Conservation (phyloP, 2,329 filamentous ascomycete species). For the Leptographium lundbergii region DNA sequence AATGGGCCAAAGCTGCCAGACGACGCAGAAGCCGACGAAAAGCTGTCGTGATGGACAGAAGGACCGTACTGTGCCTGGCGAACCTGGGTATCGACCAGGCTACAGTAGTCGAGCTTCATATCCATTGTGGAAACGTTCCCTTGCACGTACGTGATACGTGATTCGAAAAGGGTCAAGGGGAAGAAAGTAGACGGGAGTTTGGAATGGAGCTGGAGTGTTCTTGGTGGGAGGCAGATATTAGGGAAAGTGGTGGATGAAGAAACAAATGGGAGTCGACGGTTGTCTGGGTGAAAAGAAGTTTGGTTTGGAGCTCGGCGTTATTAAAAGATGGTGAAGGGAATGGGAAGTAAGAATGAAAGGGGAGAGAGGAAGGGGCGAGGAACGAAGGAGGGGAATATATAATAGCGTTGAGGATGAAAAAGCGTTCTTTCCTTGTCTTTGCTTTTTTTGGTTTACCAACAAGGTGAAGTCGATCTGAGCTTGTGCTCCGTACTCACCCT, state of each 20-base stretch:
- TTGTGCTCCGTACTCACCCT: background rate
- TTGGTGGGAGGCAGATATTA: no score
- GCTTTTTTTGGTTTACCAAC: background rate
- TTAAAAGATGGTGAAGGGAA: background rate
- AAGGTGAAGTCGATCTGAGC: background rate
- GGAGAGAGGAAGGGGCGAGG: background rate
- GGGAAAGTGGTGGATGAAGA: background rate
- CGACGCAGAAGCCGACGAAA: slow-evolving; percentile 24
- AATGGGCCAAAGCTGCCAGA: slow-evolving; percentile 26
- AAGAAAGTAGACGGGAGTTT: no score
- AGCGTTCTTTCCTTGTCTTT: background rate
- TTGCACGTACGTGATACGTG: no score
- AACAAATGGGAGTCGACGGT: background rate
- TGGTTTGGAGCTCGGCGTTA: no score
- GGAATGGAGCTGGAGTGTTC: no score
- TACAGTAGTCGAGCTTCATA: background rate
- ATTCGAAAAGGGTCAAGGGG: background rate
- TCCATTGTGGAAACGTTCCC: background rate
- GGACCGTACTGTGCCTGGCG: background rate
- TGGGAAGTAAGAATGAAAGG: background rate
- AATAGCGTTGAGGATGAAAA: slow-evolving; percentile 1
- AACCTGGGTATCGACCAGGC: background rate
- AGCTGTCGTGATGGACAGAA: slow-evolving; percentile 19
- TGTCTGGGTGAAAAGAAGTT: background rate
- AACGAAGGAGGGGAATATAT: background rate